Conservation (phyloP, 257 asterid genomes). For the Agastache rugosa region DNA sequence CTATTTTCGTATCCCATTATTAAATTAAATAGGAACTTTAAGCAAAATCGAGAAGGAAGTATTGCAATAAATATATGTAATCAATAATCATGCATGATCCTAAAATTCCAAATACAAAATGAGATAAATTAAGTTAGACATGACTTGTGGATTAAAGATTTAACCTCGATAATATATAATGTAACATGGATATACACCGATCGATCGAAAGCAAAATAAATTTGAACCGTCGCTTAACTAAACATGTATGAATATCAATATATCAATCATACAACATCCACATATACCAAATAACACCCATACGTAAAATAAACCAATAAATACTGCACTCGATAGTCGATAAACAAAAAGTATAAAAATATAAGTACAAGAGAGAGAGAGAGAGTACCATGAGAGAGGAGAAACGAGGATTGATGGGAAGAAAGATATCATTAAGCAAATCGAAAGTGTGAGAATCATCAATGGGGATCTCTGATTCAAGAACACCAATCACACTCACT, state of each 20-base stretch:
- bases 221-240: not conserved
- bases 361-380: not conserved
- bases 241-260: too few species aligned
- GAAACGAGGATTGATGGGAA: slow-evolving; percentile 60
- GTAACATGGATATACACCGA: not conserved
- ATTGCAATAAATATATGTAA: too few species aligned
- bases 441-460: slow-evolving; percentile 39
- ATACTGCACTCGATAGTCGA: not conserved
- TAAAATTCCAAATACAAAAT: not conserved
- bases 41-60: too few species aligned
- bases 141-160: too few species aligned
- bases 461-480: slow-evolving; percentile 46
- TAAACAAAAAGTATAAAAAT: not conserved
- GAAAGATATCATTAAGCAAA: slow-evolving; percentile 44
- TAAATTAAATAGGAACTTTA: too few species aligned
- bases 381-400: slow-evolving; percentile 55
- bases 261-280: too few species aligned
- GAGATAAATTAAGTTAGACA: not conserved
- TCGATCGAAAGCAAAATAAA: not conserved
- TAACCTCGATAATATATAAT: too few species aligned
- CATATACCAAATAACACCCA: not conserved
- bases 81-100: too few species aligned
- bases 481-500: slow-evolving; percentile 45
- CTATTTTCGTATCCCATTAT: too few species aligned
- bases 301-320: not conserved